A percentile compares a stretch with the other conserved stretches of the same genome.
Conservation (phyloP, 192 early-diverging fungal genomes). For the Geosiphon pyriformis region DNA sequence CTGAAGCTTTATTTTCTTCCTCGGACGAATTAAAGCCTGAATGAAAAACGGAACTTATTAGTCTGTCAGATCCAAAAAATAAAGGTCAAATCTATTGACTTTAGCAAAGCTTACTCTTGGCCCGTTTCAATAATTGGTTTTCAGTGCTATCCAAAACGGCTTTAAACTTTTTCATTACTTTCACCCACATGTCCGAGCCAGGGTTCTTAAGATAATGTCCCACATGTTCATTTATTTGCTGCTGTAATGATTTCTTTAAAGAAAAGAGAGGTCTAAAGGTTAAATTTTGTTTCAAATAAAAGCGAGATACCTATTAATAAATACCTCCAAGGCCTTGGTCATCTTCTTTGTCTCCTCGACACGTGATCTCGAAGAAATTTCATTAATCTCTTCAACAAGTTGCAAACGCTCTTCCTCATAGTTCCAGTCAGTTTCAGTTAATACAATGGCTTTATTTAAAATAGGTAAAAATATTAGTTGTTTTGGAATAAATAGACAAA, state of each 20-base stretch:
- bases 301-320: slow-evolving; percentile 11
- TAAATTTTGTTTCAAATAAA: neutral
- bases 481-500: neutral
- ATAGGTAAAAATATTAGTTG: neutral
- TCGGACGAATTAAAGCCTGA: slow-evolving; percentile 45
- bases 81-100: no score
- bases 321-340: slow-evolving; percentile 49
- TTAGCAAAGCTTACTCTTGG: slow-evolving; percentile 35
- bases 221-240: slow-evolving; percentile 64
- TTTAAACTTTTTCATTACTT: slow-evolving; percentile 57
- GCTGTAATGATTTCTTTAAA: slow-evolving; percentile 42
- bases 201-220: slow-evolving; percentile 65
- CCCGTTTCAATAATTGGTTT: slow-evolving; percentile 42
- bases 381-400: slow-evolving; percentile 57
- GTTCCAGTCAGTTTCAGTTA: slow-evolving; percentile 69
- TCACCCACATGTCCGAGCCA: slow-evolving; percentile 62
- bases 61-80: neutral
- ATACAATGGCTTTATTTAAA: slow-evolving; percentile 43
- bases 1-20: slow-evolving; percentile 45
- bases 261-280: neutral
- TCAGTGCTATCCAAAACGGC: slow-evolving; percentile 51
- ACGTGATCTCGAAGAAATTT: slow-evolving; percentile 51
- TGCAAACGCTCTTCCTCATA: slow-evolving; percentile 53
- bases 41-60: neutral
- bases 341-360: slow-evolving; percentile 65